phyloP scores from a whole-genome alignment of 2,329 filamentous ascomycete genomes.

The Epichloe gansuensis region DNA sequence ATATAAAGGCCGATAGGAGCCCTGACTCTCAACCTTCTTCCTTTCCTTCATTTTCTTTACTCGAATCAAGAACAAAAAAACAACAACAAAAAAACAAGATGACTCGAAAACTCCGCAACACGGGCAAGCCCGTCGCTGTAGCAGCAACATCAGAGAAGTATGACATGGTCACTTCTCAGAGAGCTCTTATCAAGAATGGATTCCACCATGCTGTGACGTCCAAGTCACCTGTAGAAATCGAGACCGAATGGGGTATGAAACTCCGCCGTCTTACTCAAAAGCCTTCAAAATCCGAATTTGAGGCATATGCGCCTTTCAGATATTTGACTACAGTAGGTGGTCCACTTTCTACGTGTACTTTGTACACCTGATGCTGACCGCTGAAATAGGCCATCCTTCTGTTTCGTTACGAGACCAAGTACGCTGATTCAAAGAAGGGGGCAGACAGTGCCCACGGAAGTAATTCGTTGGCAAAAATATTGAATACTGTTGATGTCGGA shows the following conservation, averaged over 20 bases:
- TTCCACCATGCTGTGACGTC: constrained; percentile 11
- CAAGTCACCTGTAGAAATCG: constrained; percentile 4
- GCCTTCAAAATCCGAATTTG: not conserved
- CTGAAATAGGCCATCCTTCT: constrained; percentile 3
- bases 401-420: constrained; percentile 5
- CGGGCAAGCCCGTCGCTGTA: not conserved
- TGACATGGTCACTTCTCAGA: constrained; percentile 7
- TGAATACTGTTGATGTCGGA: constrained; percentile 9
- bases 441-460: not conserved
- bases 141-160: constrained; percentile 4
- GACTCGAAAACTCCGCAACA: not conserved
- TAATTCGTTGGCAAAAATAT: constrained; percentile 2
- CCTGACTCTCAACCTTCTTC: not conserved
- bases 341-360: not conserved
- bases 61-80: not conserved
- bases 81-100: not conserved
- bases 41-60: not conserved
- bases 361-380: not conserved
- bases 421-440: not conserved
- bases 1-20: not conserved
- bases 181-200: constrained; percentile 6
- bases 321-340: constrained; percentile 5
- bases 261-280: not conserved
- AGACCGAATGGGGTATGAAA: constrained; percentile 1
- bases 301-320: not conserved